Evolutionary conservation across 2,329 filamentous ascomycete genomes (phyloP), one percentile per base, ranked within the genome.

Genomic region (Aspergillaceae sp.): DNA sequence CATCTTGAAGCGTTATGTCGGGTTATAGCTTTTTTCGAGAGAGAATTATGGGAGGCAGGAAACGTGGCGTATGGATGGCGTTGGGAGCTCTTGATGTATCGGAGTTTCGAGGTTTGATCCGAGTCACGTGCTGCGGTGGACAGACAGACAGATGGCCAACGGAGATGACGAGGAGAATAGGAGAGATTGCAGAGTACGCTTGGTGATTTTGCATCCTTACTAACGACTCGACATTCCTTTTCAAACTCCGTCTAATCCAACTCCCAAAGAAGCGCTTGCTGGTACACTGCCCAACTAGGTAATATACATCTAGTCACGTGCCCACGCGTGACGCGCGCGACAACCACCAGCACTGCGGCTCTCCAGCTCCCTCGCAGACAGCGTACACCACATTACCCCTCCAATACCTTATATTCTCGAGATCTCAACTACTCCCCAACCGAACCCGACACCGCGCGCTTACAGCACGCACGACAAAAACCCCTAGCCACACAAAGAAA

Each of bases 1-100:
- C 69, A 72, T 72, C 19, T 19, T 19, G 19, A 19, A 19, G 19
- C 19, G 19, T 19, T 19, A 19, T 19, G 1, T 19, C 19, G 19
- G 30, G 30, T 32, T 32, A 32, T 32, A 3, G 30, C 30, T 32
- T 9, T 32, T 32, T 19, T 19, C 19, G 19, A 19, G 19, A 19
- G 19, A 19, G 19, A 19, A 19, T 2, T 19, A 19, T 19, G 19
- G 19, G 19, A 19, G 19, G 19, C 2, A 19, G 19, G 19, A 19
- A 19, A 19, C 19, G 19, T 19, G 19, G 19, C 19, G 19, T 19
- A 19, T 19, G 2, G 19, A 19, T 19, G 19, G 19, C 19, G 19
- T 19, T 19, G 19, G 19, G 19, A 19, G 19, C 19, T 19, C 19
- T 19, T 19, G 19, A 19, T 19, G 19, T 19, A 19, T 19, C 19